Percentiles rank a stretch among this genome's conserved stretches.
These are phyloP conservation scores for Naematelia aurantialba DNA, from an alignment of 768 basidiomycete species.

Conservation along the genomic window DNA sequence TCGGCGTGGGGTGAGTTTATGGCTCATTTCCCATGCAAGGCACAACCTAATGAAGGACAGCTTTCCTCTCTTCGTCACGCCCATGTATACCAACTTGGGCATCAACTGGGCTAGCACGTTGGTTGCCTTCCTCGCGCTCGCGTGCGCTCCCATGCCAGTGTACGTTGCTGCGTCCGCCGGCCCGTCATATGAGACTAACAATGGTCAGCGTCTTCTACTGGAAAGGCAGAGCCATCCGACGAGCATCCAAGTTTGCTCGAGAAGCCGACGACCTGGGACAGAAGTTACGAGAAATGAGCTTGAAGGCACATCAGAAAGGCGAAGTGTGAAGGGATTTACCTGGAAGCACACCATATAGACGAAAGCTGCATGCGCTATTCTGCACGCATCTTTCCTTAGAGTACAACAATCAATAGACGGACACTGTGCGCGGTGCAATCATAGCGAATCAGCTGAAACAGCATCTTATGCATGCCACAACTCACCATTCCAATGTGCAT, in stretches of 20 bases:
- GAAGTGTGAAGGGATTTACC: background rate
- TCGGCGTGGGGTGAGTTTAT: constrained; percentile 54
- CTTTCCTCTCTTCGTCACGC: constrained; percentile 46
- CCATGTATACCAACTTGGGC: constrained; percentile 48
- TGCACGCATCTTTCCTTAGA: no score
- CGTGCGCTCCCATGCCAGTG: constrained; percentile 36
- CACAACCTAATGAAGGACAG: background rate
- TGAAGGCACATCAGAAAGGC: background rate
- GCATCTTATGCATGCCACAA: no score
- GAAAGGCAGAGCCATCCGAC: constrained; percentile 24
- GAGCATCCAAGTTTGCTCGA: constrained; percentile 19
- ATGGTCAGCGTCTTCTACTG: constrained; percentile 24
- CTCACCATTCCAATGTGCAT: no score
- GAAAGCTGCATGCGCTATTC: no score
- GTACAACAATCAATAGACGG: no score
- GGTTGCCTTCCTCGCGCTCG: constrained; percentile 32
- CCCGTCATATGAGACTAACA: background rate
- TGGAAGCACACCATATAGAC: background rate
- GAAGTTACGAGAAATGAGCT: constrained; percentile 9
- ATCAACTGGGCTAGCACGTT: constrained; percentile 41
- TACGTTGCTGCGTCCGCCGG: background rate
- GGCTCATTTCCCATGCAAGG: background rate
- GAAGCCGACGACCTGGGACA: constrained; percentile 33
- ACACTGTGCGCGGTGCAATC: no score
- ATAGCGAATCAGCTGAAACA: no score